Base-by-base conservation (phyloP, 805 yeast species). In the Komagataella pseudopastoris region DNA sequence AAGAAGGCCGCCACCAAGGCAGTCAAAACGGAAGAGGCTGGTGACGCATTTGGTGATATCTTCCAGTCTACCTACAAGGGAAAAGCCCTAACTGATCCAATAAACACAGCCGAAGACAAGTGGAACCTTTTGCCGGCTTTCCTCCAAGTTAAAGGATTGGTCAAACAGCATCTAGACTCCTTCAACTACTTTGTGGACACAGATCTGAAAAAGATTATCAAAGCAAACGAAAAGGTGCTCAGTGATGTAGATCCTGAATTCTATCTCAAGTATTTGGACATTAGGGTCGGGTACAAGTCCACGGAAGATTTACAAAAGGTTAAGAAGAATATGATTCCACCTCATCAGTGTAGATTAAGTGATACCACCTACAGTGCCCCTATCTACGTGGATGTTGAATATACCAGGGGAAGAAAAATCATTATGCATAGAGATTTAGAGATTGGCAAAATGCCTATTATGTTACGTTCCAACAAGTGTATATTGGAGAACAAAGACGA, bases 371-470 rank as follows among this genome's bases (percentile, higher is more conserved):
- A 91, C 61, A 83, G 95, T 47, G 97, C 98, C 1, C 97, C 97
- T 1, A 87, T 91, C 44, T 87, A 83, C 60, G 99, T 91, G 49
- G 99, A 93, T 69, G 96, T 93, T 22, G 99, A 93, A 63, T 93
- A 93, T 63, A 93, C 98, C 0, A 77, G 97, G 64, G 99, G 98
- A 43, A 75, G 91, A 56, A 89, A 88, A 66, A 87, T 93, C 64
- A 87, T 91, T 58, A 80, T 88, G 73, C 91, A 88, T 59, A 77
- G 85, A 60, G 95, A 88, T 62, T 77, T 93, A 54, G 97, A 90
- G 64, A 91, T 93, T 54, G 99, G 99, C 43, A 79, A 96, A 62
- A 93, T 93, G 96, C 99, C 99, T n/a, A 83, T 93, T 60, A 93
- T 93, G 99, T 75, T 93, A 59, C 76, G 97, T 59, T 86, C 96